Percentiles rank a stretch among this genome's conserved stretches.
Conservation (phyloP, 768 basidiomycete genomes). For the Lactifluus hygrophoroides region DNA sequence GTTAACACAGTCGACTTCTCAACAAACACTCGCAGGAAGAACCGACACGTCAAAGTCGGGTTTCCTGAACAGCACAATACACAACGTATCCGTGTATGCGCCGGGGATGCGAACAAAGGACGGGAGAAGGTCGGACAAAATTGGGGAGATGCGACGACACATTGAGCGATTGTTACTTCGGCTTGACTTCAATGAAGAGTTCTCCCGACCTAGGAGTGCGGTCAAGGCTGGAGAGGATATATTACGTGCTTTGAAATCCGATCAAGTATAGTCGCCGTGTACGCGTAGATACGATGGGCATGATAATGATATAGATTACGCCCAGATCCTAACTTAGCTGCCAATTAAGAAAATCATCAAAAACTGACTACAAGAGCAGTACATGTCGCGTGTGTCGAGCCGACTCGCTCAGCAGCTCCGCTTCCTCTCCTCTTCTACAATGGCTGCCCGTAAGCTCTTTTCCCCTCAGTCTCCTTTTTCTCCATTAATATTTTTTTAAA, state of each 20-base stretch:
- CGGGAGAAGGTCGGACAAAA: slow-evolving; percentile 45
- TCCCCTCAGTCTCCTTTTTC: slow-evolving; percentile 17
- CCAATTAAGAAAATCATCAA: background rate
- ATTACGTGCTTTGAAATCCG: slow-evolving; percentile 30
- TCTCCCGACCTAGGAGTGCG: slow-evolving; percentile 38
- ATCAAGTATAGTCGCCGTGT: background rate
- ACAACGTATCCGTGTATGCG: slow-evolving; percentile 31
- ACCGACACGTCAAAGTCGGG: slow-evolving; percentile 67
- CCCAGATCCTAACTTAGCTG: background rate
- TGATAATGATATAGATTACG: background rate
- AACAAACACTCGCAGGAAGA: slow-evolving; percentile 55
- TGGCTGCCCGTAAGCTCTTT: slow-evolving; percentile 45
- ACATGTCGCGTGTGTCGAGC: slow-evolving; percentile 14
- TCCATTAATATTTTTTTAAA: background rate
- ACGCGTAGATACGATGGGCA: background rate
- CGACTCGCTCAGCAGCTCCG: slow-evolving; percentile 60
- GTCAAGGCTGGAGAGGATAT: slow-evolving; percentile 31
- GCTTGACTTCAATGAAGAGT: slow-evolving; percentile 76
- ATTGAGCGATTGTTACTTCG: slow-evolving; percentile 75
- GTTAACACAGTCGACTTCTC: slow-evolving; percentile 65
- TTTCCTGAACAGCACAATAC: slow-evolving; percentile 46
- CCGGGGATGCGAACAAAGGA: slow-evolving; percentile 43
- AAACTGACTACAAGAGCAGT: no score
- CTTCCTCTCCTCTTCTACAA: slow-evolving; percentile 40
- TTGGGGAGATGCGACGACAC: slow-evolving; percentile 65